Percentiles rank a stretch among this genome's conserved stretches.
Evolutionary conservation across 2,329 filamentous ascomycete species (phyloP).

Genomic region (Clarireedia sp.): DNA sequence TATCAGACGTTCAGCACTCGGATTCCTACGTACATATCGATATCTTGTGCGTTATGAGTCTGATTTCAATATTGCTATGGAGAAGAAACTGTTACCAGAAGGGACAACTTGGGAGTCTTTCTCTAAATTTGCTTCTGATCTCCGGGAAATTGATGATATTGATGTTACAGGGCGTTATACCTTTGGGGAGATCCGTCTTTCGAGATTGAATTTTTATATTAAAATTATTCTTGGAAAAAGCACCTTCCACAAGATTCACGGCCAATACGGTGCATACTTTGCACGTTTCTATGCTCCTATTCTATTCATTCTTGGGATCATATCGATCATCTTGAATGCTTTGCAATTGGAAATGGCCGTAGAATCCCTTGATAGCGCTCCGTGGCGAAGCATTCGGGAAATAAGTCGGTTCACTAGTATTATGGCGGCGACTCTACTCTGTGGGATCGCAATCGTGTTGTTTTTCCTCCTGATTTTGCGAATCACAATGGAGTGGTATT

Average conservation of each 20-base stretch:
- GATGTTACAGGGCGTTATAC: conserved; percentile 1
- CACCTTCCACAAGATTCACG: conserved; percentile 22
- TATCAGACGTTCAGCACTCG: conserved; percentile 14
- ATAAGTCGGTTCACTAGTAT: background rate
- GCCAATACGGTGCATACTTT: conserved; percentile 23
- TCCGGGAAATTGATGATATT: background rate
- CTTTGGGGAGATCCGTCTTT: conserved; percentile 10
- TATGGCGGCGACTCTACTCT: background rate
- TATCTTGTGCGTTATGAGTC: conserved; percentile 28
- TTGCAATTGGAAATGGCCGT: conserved; percentile 20
- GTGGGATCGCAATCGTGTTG: background rate
- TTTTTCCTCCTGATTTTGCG: background rate
- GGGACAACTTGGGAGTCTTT: background rate
- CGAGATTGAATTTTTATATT: conserved; percentile 21
- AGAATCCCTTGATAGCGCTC: background rate
- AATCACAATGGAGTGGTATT: background rate
- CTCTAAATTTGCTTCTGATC: background rate
- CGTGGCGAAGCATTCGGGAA: background rate
- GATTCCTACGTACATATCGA: conserved; percentile 29
- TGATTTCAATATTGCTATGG: conserved; percentile 29
- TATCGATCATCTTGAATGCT: conserved; percentile 20
- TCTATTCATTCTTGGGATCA: conserved; percentile 21
- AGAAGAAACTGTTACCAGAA: background rate
- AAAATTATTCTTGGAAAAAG: conserved; percentile 18
- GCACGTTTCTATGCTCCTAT: conserved; percentile 20